Evolutionary conservation across 495 filamentous ascomycete genomes (phyloP), one percentile per base, ranked within the genome.

Genomic region (Sordaria brevicollis): DNA sequence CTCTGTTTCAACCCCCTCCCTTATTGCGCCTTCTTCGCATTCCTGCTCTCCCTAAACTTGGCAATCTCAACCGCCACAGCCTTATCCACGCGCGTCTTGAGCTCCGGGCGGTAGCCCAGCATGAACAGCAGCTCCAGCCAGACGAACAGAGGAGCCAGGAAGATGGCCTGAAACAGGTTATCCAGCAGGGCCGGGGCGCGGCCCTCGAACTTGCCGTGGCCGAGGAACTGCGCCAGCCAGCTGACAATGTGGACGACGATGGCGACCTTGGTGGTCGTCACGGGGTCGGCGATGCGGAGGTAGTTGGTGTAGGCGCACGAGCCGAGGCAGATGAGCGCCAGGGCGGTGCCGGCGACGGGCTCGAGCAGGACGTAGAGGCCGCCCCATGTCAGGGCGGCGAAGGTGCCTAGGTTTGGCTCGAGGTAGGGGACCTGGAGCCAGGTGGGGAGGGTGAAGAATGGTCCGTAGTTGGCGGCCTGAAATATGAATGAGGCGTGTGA

Each of bases 141-240:
- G 35, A 98, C 93, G 75, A 99, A 99, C 72, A 99, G 88, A n/a
- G 95, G 95, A 1, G 95, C 95, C n/a, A 98, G 85, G 70, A 99
- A 90, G 68, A 97, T 76, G 31, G 95, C 93, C 79, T 97, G 94
- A 31, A 94, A 84, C 37, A 97, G 79, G 75, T 97, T 98, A 79
- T 97, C 94, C 72, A 97, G 80, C 70, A 97, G 75, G 13, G 94
- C 94, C 11, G 95, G 95, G 2, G 94, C 92, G 43, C 94, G 84
- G 31, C 91, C 88, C 80, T 98, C 95, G 74, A 92, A 99, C 9
- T 85, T 88, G 19, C 94, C 94, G 76, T 99, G 95, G 49, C 95
- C 95, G 43, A 97, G 71, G 78, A 99, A 96, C 78, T 99, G 95
- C 35, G 87, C 82, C 57, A 96, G 77, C 95, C 95, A 99, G 62